Percentiles rank a stretch among this genome's conserved stretches.
Conservation (phyloP, 2,329 filamentous ascomycete species). For the Elsinoe arachidis region DNA sequence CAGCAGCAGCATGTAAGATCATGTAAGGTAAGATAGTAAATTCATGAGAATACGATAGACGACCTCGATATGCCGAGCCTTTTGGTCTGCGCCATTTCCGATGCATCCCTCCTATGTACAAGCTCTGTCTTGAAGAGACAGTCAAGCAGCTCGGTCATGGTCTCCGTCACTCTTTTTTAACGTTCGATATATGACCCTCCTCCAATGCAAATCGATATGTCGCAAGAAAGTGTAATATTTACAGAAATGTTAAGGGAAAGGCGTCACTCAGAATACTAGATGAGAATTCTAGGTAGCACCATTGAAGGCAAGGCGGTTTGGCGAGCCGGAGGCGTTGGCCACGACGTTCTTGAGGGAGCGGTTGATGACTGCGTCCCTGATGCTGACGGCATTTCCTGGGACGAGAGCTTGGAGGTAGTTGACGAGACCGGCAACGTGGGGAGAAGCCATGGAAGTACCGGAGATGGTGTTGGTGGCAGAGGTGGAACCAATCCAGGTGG, state of each 20-base stretch:
- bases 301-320: constrained; percentile 16
- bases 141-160: too few species aligned
- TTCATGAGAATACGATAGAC: neutral
- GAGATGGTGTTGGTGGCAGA: constrained; percentile 41
- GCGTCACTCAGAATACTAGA: neutral
- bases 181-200: neutral
- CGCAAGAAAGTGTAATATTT: neutral
- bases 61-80: neutral
- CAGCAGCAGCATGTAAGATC: neutral
- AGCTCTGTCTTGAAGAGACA: too few species aligned
- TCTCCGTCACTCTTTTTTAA: too few species aligned
- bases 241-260: neutral
- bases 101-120: neutral
- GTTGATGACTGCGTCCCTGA: constrained; percentile 10
- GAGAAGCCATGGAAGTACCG: constrained; percentile 57
- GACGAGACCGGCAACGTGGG: constrained; percentile 58
- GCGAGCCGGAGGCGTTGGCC: constrained; percentile 11
- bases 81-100: neutral
- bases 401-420: constrained; percentile 41
- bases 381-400: constrained; percentile 1
- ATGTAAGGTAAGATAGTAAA: neutral
- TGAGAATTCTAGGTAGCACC: constrained; percentile 2
- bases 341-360: constrained; percentile 7
- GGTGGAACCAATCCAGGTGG: constrained; percentile 39
- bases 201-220: neutral